Evolutionary conservation across 495 filamentous ascomycete species (phyloP).

Genomic region (Talaromyces wortmannii): DNA sequence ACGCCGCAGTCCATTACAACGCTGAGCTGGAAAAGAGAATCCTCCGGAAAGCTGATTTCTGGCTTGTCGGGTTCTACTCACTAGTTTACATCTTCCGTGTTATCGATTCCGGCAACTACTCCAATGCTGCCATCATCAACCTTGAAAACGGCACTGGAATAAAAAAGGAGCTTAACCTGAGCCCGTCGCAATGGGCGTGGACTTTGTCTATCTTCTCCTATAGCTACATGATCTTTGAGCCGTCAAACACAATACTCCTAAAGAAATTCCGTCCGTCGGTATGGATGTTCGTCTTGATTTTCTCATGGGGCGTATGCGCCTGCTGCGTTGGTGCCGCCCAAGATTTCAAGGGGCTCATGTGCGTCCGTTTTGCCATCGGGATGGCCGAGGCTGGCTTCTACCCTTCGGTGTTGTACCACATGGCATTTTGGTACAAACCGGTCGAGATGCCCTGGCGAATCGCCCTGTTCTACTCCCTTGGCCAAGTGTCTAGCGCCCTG

Average conservation of each 20-base stretch:
- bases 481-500: slow-evolving; percentile 26
- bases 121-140: slow-evolving; percentile 42
- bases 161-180: slow-evolving; percentile 34
- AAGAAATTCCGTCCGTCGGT: slow-evolving; percentile 24
- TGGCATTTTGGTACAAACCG: slow-evolving; percentile 35
- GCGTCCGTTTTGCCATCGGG: slow-evolving; percentile 30
- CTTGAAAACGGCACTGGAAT: slow-evolving; percentile 34
- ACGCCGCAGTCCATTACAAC: not conserved
- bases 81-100: slow-evolving; percentile 33
- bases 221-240: slow-evolving; percentile 36
- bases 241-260: slow-evolving; percentile 26
- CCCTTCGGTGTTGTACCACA: slow-evolving; percentile 30
- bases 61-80: slow-evolving; percentile 36
- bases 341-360: slow-evolving; percentile 33
- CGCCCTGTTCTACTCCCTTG: slow-evolving; percentile 27
- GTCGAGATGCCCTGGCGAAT: slow-evolving; percentile 27
- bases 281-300: slow-evolving; percentile 39
- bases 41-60: slow-evolving; percentile 32
- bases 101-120: slow-evolving; percentile 33
- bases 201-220: slow-evolving; percentile 34
- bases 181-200: slow-evolving; percentile 31
- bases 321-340: slow-evolving; percentile 24
- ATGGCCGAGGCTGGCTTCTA: slow-evolving; percentile 34
- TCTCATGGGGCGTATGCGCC: slow-evolving; percentile 31
- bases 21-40: slow-evolving; percentile 17